Base-by-base conservation (phyloP, 805 yeast genomes). In the Ogataea angusta region DNA sequence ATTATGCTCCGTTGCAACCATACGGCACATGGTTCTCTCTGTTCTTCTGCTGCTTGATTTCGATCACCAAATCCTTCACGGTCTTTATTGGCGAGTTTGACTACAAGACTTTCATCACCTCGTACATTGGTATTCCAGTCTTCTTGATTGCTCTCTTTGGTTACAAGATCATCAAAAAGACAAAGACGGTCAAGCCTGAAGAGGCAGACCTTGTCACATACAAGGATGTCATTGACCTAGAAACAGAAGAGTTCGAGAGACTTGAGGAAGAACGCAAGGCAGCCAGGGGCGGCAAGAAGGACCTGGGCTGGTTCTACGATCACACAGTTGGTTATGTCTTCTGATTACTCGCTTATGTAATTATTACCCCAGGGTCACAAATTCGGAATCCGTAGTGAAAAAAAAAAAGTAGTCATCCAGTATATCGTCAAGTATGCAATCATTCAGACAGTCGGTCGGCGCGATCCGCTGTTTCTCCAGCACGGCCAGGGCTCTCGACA, bases 71-170 rank as follows among this genome's bases (percentile, higher is more conserved):
- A 64, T 82, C 82, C 52, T 83, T 82, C 60, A 78, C 87, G 1
- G 89, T 78, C 3, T 85, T 85, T 67, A 66, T 85, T 49, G 64
- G 60, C 6, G 49, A 49, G 2, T 80, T 84, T 59, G 73, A 75
- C 48, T 80, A 79, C 64, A 76, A 78, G 61, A 69, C 69, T 14
- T 85, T 85, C 57, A 81, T 85, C 55, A 82, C 91, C 24, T 89
- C 90, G 32, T 84, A 85, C 64, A 80, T 85, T 53, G 85, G 85
- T 22, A 72, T 84, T 34, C 87, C 87, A 25, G 79, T 82, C 9
- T 84, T 72, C 52, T 28, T 80, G 25, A 64, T 76, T 34, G 67
- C 74, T 43, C 73, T 66, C 48, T 52, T 73, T 46, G 87, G 85
- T 5, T 80, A 77, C 69, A 82, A 82, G 65, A n/a, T 80, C 27